Evolutionary conservation across 129 eudicot genomes (phyloP).

Genomic region (Flaveria brownii): DNA sequence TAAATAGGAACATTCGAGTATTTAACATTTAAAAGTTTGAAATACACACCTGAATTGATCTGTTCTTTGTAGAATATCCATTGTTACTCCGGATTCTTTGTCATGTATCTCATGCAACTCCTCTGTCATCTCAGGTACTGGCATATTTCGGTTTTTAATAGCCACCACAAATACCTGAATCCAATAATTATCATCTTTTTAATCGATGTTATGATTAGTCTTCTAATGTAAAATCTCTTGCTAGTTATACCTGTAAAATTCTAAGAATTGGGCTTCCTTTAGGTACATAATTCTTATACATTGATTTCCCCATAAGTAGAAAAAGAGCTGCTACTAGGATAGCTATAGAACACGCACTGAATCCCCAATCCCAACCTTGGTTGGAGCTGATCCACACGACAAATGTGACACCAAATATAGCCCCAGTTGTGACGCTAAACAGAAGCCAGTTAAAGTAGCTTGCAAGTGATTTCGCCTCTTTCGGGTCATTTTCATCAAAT

Average conservation of each 20-base stretch:
- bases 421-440: conserved; percentile 54
- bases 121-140: conserved; percentile 47
- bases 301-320: conserved; percentile 64
- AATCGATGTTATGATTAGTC: not conserved
- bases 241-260: conserved; percentile 53
- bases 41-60: conserved; percentile 58
- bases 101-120: conserved; percentile 66
- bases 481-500: conserved; percentile 68
- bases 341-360: conserved; percentile 51
- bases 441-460: conserved; percentile 71
- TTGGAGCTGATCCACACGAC: conserved; percentile 64
- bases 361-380: conserved; percentile 80
- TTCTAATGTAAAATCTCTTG: not conserved
- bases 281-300: conserved; percentile 56
- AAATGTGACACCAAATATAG: conserved; percentile 68
- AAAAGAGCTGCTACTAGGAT: conserved; percentile 46
- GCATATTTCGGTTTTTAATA: conserved; percentile 56
- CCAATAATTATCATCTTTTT: not conserved
- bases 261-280: conserved; percentile 64
- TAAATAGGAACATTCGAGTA: not conserved
- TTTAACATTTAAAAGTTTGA: not conserved
- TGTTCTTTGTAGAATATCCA: conserved; percentile 56
- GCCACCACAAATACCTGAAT: conserved; percentile 76
- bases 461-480: conserved; percentile 54
- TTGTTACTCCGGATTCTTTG: conserved; percentile 44